Evolutionary conservation across 352 stramenopile genomes (phyloP).

Genomic region (Halophytophthora batemanensis): DNA sequence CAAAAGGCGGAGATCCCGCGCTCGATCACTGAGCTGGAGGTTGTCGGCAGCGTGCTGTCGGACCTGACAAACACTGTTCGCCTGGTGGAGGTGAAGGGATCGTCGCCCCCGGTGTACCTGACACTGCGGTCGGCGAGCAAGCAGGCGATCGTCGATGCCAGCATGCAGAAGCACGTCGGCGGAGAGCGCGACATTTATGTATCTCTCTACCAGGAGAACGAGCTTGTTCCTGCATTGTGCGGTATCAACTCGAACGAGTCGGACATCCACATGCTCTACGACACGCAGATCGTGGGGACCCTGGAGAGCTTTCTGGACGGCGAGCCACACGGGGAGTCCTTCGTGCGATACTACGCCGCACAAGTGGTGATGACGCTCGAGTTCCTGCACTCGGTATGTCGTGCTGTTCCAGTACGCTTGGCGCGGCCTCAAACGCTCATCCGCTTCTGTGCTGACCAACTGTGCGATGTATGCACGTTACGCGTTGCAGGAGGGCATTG

Average conservation of each 20-base stretch:
- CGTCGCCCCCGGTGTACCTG: conserved; percentile 50
- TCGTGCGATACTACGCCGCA: conserved; percentile 83
- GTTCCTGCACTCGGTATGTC: conserved; percentile 73
- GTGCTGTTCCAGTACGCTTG: too few relatives aligned
- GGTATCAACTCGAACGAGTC: conserved; percentile 76
- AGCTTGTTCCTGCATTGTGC: conserved; percentile 60
- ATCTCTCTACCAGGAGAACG: conserved; percentile 76
- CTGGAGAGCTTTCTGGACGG: conserved; percentile 74
- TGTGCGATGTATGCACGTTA: neutral
- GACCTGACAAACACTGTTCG: conserved; percentile 75
- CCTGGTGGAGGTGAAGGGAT: conserved; percentile 61
- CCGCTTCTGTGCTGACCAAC: conserved; percentile 1
- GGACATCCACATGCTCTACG: conserved; percentile 82
- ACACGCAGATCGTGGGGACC: conserved; percentile 77
- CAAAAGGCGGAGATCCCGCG: conserved; percentile 34
- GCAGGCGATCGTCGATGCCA: conserved; percentile 71
- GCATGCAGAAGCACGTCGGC: conserved; percentile 80
- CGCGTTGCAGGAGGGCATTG: conserved; percentile 59
- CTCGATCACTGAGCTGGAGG: conserved; percentile 59
- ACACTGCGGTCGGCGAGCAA: conserved; percentile 81
- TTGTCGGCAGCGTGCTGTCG: conserved; percentile 72
- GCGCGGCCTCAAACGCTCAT: too few relatives aligned
- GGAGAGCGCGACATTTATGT: conserved; percentile 85
- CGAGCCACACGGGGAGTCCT: conserved; percentile 68
- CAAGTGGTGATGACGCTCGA: conserved; percentile 81